A percentile compares a stretch with the other conserved stretches of the same genome.
phyloP scores from a whole-genome alignment of 345 rosid genomes.

The Cochlearia excelsa region DNA sequence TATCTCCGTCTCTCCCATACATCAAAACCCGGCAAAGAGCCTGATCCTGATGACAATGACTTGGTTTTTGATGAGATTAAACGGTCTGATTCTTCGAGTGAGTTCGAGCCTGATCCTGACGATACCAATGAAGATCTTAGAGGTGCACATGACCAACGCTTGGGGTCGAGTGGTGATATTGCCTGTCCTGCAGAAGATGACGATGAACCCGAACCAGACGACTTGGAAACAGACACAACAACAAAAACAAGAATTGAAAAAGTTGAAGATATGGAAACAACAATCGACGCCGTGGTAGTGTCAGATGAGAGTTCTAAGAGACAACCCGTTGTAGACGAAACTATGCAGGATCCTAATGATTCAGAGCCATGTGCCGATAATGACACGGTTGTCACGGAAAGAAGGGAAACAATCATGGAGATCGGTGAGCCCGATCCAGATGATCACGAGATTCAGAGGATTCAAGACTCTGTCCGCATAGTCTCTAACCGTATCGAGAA shows the following conservation, averaged over 20 bases:
- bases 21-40: constrained; percentile 49
- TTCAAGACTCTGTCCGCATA: constrained; percentile 66
- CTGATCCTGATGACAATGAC: constrained; percentile 60
- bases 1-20: constrained; percentile 50
- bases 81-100: constrained; percentile 29
- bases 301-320: constrained; percentile 1
- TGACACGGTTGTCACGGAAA: constrained; percentile 23
- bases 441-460: constrained; percentile 68
- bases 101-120: constrained; percentile 50
- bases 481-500: constrained; percentile 59
- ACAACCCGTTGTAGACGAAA: constrained; percentile 4
- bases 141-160: constrained; percentile 10
- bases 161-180: constrained; percentile 15
- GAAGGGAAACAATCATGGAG: constrained; percentile 39
- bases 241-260: constrained; percentile 1
- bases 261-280: constrained; percentile 18
- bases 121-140: constrained; percentile 23
- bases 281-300: constrained; percentile 16
- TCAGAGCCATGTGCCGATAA: constrained; percentile 44
- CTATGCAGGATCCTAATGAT: constrained; percentile 27
- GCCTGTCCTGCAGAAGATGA: constrained; percentile 23
- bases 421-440: constrained; percentile 75
- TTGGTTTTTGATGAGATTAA: constrained; percentile 22
- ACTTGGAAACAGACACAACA: constrained; percentile 36
- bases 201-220: constrained; percentile 69